A percentile compares a stretch with the other conserved stretches of the same genome.
Evolutionary conservation across 495 filamentous ascomycete species (phyloP).

Genomic region (Trichoderma parareesei): DNA sequence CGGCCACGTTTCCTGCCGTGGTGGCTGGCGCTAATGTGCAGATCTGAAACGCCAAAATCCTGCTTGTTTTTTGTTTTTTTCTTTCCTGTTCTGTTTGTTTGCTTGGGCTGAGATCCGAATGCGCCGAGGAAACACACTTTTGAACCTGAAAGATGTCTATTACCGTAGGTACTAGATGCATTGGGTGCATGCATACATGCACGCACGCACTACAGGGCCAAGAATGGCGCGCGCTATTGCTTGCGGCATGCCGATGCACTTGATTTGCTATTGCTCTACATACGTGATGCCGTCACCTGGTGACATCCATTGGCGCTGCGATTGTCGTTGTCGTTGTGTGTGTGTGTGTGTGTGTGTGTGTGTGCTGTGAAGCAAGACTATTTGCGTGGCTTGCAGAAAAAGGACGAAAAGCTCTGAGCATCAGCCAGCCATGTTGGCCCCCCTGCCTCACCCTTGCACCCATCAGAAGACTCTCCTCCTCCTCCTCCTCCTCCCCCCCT

Average conservation of each 20-base stretch:
- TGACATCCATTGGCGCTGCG: neutral
- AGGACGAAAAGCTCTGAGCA: neutral
- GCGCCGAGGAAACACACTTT: neutral
- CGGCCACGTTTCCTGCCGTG: neutral
- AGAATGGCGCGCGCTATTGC: no score
- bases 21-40: neutral
- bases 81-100: neutral
- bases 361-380: constrained; percentile 1
- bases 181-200: neutral
- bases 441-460: neutral
- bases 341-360: neutral
- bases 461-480: neutral
- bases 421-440: neutral
- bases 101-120: constrained; percentile 1
- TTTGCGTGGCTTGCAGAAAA: neutral
- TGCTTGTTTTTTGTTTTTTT: no score
- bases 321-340: neutral
- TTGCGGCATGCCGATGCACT: no score
- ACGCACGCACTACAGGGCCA: neutral
- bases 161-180: neutral
- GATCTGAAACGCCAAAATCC: neutral
- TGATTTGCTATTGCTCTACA: no score
- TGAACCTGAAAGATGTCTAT: neutral
- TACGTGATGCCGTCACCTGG: no score
- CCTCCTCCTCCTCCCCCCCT: no score